phyloP scores from a whole-genome alignment of 2,329 filamentous ascomycete species.

The Ceratocystis ficicola region DNA sequence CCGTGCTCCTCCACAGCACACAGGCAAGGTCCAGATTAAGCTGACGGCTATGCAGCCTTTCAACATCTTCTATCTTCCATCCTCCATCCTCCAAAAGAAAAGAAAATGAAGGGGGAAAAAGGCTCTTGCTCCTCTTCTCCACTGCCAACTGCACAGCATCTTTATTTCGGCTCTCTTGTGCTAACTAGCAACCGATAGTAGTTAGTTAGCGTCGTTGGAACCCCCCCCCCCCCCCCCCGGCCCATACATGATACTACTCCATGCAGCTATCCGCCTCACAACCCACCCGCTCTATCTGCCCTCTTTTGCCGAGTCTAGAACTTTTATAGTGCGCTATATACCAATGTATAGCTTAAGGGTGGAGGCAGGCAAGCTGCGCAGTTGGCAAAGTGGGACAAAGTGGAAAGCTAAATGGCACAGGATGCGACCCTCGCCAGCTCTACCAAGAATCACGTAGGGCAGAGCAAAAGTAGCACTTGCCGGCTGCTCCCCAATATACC shows the following conservation, averaged over 20 bases:
- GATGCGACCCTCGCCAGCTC: background rate
- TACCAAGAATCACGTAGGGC: background rate
- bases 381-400: background rate
- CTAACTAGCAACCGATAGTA: background rate
- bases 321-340: background rate
- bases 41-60: background rate
- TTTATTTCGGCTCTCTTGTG: background rate
- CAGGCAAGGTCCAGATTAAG: too few species aligned
- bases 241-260: background rate
- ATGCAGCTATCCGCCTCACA: background rate
- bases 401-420: background rate
- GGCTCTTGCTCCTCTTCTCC: background rate
- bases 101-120: background rate
- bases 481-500: background rate
- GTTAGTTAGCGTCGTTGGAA: background rate
- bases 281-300: background rate
- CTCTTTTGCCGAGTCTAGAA: background rate
- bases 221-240: too few species aligned
- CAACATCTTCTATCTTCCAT: background rate
- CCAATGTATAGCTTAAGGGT: slow-evolving; percentile 5
- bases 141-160: background rate
- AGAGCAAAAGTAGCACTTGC: background rate
- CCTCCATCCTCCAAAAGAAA: background rate
- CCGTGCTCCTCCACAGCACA: too few species aligned
- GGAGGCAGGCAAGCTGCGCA: background rate